Percentiles rank a stretch among this genome's conserved stretches.
Conservation (phyloP, 2,329 filamentous ascomycete genomes). For the Trichoderma sp. region DNA sequence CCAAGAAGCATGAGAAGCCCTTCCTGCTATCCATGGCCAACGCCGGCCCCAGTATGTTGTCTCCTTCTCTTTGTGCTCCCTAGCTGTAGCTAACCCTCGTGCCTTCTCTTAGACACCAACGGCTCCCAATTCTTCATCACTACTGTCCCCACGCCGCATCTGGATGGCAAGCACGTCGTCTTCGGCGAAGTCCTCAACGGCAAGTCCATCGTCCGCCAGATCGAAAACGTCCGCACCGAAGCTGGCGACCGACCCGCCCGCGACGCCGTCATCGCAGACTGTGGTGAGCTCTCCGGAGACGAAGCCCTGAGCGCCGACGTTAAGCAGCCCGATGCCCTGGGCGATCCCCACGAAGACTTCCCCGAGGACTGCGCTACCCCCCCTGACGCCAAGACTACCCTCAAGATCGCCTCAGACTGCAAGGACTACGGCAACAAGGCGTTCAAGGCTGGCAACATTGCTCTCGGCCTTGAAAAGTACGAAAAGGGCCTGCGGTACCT, state of each 20-base stretch:
- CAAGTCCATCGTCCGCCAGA: conserved; percentile 83
- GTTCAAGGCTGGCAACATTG: conserved; percentile 74
- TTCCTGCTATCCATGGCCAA: conserved; percentile 98
- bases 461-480: conserved; percentile 81
- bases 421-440: conserved; percentile 92
- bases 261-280: conserved; percentile 74
- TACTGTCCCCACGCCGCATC: conserved; percentile 88
- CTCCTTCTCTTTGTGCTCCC: background rate
- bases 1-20: conserved; percentile 84
- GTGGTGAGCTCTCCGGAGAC: conserved; percentile 75
- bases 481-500: conserved; percentile 88
- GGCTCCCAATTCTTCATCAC: conserved; percentile 98
- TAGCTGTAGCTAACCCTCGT: background rate
- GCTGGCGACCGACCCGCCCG: conserved; percentile 72
- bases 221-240: conserved; percentile 78
- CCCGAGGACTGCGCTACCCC: conserved; percentile 74
- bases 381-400: conserved; percentile 63
- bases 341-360: conserved; percentile 93
- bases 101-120: conserved; percentile 67
- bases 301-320: conserved; percentile 64
- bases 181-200: conserved; percentile 92
- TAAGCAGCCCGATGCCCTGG: conserved; percentile 72
- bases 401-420: conserved; percentile 77
- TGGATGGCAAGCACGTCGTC: conserved; percentile 95
- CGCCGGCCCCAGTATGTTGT: conserved; percentile 75